Base-by-base conservation (phyloP, 441 rosid genomes). In the Jatropha multifida region DNA sequence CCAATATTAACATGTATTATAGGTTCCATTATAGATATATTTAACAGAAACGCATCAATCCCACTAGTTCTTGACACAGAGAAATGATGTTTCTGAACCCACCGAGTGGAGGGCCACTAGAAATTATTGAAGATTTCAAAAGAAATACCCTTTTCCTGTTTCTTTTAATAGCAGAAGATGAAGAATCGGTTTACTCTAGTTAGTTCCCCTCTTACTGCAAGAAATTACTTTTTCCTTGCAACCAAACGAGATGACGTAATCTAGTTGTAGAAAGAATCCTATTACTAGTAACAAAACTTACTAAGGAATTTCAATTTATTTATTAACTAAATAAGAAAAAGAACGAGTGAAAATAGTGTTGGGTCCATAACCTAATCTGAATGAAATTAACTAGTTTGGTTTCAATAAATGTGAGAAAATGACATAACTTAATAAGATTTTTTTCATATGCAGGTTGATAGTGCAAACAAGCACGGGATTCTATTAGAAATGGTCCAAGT, bases 401-500 rank as follows among this genome's bases (percentile, higher is more conserved):
- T 61, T 44, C 51, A 42, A 38, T 72, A 27, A 78, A 44, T 20
- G 58, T 18, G 10, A 67, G 80, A 83, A 74, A 68, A 40, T 72
- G 78, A 73, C 71, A 3, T 58, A 41, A 75, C 71, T 4, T 58
- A 41, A 49, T 40, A 23, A 38, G 44, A 6, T 54, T 54, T 54
- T 56, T 56, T 56, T 56, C 11, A 2, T 12, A 44, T 78, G 54
- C 90, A 95, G 99, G 98, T 92, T 54, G 99, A 93, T 77, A 93
- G 99, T 61, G 92, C 93, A 79, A 95, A 95, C 83, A 90, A 86
- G 89, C 84, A 89, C 61, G 98, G 98, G 77, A 89, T 95, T 71
- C 83, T 95, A 72, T 83, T 95, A 20, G 98, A 92, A 78, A 91
- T 95, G 97, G 99, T 95, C 76, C 99, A 93, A 78, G 92, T 93